These are phyloP conservation scores for Afroboletus lepidellus DNA, from an alignment of 1,284 basidiomycete species.

Conservation along the genomic window DNA sequence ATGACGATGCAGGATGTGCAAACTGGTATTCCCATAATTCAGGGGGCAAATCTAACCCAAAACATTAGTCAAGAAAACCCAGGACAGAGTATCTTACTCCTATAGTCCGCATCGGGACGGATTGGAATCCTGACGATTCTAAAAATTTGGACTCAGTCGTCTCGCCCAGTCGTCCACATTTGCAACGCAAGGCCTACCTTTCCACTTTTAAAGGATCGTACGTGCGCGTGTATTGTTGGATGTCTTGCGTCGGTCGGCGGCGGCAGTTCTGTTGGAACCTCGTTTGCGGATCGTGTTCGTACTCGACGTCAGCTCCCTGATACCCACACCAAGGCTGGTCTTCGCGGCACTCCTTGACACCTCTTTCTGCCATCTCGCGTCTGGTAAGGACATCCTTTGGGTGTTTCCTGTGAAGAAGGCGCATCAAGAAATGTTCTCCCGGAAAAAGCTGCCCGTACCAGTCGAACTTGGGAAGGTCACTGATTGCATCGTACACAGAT, in stretches of 20 bases:
- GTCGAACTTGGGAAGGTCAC: conserved; percentile 65
- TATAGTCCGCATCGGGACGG: conserved; percentile 53
- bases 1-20: conserved; percentile 54
- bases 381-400: conserved; percentile 8
- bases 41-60: conserved; percentile 13
- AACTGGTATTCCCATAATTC: conserved; percentile 44
- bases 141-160: not conserved
- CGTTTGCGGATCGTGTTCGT: conserved; percentile 48
- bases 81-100: conserved; percentile 37
- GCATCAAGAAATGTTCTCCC: not conserved
- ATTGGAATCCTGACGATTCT: conserved; percentile 58
- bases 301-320: conserved; percentile 30
- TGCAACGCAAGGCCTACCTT: conserved; percentile 30
- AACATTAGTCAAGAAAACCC: not conserved
- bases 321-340: conserved; percentile 43
- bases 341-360: conserved; percentile 38
- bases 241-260: conserved; percentile 38
- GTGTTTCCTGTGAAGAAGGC: conserved; percentile 25
- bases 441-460: conserved; percentile 46
- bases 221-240: conserved; percentile 51
- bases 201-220: conserved; percentile 40
- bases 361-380: conserved; percentile 16
- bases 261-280: conserved; percentile 50
- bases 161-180: not conserved
- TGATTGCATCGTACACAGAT: conserved; percentile 65